These are phyloP conservation scores for Sungouiozyma ichnusensis DNA, from an alignment of 805 yeast species.

Conservation along the genomic window DNA sequence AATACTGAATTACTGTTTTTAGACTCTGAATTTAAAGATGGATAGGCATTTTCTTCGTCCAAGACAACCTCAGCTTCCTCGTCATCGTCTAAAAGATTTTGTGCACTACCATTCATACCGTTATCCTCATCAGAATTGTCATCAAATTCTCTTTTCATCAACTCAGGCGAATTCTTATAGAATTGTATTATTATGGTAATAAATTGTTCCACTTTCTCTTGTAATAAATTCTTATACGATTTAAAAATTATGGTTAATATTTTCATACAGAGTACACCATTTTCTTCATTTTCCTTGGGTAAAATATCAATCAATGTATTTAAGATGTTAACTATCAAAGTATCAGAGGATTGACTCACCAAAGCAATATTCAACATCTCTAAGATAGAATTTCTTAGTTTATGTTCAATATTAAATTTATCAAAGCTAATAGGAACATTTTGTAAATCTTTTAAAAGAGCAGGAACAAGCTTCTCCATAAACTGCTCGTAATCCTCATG, in stretches of 20 bases:
- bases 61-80: constrained; percentile 3
- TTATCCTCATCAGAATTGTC: constrained; percentile 8
- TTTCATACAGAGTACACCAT: constrained; percentile 85
- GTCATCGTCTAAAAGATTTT: constrained; percentile 5
- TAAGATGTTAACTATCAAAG: constrained; percentile 51
- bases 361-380: constrained; percentile 76
- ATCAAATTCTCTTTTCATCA: constrained; percentile 63
- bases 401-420: constrained; percentile 59
- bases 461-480: constrained; percentile 58
- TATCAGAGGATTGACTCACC: constrained; percentile 71
- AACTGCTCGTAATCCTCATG: constrained; percentile 75
- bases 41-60: constrained; percentile 1
- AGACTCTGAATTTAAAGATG: not conserved
- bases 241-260: constrained; percentile 78
- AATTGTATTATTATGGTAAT: constrained; percentile 64
- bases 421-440: constrained; percentile 64
- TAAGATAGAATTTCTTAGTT: constrained; percentile 62
- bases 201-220: constrained; percentile 68
- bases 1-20: constrained; percentile 1
- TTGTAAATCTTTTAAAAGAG: constrained; percentile 51
- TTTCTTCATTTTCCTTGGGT: constrained; percentile 82
- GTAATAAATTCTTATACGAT: constrained; percentile 58
- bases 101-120: constrained; percentile 1
- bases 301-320: constrained; percentile 48
- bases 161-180: constrained; percentile 67